phyloP scores from a whole-genome alignment of 2,329 filamentous ascomycete genomes.

The Metarhizium sp. region DNA sequence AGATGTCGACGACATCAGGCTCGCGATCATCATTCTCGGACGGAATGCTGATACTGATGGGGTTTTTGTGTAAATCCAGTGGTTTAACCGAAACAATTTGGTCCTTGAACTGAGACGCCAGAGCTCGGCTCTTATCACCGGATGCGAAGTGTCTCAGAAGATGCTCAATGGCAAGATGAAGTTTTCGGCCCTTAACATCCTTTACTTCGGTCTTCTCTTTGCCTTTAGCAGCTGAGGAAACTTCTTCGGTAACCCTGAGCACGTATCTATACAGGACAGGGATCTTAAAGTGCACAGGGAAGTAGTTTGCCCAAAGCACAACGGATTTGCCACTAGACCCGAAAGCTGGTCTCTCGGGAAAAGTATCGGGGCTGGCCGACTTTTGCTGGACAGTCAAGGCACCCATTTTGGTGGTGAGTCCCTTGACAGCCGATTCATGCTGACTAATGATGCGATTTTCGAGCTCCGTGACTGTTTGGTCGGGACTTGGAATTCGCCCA shows the following conservation, averaged over 20 bases:
- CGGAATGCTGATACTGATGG: constrained; percentile 25
- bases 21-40: constrained; percentile 20
- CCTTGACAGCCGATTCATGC: constrained; percentile 17
- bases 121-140: constrained; percentile 18
- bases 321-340: constrained; percentile 33
- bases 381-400: constrained; percentile 20
- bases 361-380: constrained; percentile 13
- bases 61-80: constrained; percentile 24
- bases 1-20: constrained; percentile 29
- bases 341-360: constrained; percentile 41
- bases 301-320: constrained; percentile 46
- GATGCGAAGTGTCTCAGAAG: constrained; percentile 26
- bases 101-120: constrained; percentile 42
- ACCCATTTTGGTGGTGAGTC: constrained; percentile 26
- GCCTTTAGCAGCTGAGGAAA: constrained; percentile 20
- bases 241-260: constrained; percentile 24
- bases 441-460: constrained; percentile 29
- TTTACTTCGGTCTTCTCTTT: constrained; percentile 8
- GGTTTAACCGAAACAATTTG: constrained; percentile 32
- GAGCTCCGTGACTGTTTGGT: constrained; percentile 21
- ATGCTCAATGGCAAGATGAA: constrained; percentile 30
- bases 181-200: constrained; percentile 33
- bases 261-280: constrained; percentile 35
- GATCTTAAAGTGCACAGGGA: constrained; percentile 30
- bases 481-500: constrained; percentile 11